A percentile compares a stretch with the other conserved stretches of the same genome.
phyloP scores from a whole-genome alignment of 2,329 filamentous ascomycete genomes.

The Pseudogymnoascus pannorum region DNA sequence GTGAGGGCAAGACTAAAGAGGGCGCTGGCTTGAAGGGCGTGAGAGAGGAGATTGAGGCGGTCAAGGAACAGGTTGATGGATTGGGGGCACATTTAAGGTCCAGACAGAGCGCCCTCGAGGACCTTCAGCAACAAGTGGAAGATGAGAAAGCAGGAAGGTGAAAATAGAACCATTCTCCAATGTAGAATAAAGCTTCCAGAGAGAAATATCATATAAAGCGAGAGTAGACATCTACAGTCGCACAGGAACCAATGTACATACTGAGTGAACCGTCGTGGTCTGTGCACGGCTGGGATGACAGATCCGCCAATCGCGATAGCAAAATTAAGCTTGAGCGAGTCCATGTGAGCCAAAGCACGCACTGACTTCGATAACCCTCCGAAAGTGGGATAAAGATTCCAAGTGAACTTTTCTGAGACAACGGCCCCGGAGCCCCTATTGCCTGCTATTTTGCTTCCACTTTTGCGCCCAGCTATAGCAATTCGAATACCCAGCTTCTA shows the following conservation, averaged over 20 bases:
- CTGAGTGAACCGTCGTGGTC: background rate
- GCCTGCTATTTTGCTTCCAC: background rate
- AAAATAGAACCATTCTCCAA: background rate
- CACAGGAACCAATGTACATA: background rate
- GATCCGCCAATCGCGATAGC: slow-evolving; percentile 10
- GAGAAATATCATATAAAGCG: slow-evolving; percentile 2
- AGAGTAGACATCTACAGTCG: background rate
- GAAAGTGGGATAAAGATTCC: slow-evolving; percentile 6
- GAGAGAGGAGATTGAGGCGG: slow-evolving; percentile 76
- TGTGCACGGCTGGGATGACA: background rate
- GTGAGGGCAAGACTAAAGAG: slow-evolving; percentile 58
- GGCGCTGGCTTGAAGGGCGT: slow-evolving; percentile 71
- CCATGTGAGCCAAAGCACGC: slow-evolving; percentile 6
- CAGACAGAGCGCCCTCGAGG: slow-evolving; percentile 67
- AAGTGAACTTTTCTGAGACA: slow-evolving; percentile 7
- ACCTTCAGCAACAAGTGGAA: slow-evolving; percentile 76
- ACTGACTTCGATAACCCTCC: slow-evolving; percentile 6
- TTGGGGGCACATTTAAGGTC: slow-evolving; percentile 74
- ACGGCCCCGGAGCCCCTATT: background rate
- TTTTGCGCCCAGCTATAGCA: background rate
- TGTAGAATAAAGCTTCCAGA: background rate
- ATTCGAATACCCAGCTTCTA: background rate
- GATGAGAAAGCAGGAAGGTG: slow-evolving; percentile 63
- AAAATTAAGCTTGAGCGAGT: slow-evolving; percentile 4
- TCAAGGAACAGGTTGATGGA: slow-evolving; percentile 91